These are phyloP conservation scores for Quercus dentata DNA, from an alignment of 306 rosid species.

Conservation along the genomic window DNA sequence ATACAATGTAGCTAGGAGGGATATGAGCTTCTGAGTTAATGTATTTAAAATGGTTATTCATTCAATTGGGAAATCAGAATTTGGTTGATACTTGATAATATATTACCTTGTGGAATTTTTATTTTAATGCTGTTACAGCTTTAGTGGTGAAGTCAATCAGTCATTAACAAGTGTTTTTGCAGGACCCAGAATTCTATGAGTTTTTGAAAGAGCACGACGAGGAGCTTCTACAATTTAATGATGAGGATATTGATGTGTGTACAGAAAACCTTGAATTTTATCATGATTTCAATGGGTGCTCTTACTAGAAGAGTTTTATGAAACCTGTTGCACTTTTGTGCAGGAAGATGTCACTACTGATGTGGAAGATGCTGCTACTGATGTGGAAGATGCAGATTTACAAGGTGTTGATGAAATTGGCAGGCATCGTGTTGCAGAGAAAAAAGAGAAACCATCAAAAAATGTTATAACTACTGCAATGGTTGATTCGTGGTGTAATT, in stretches of 20 bases:
- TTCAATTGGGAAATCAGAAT: background rate
- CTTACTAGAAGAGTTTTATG: background rate
- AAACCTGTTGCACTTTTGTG: constrained; percentile 22
- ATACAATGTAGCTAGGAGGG: background rate
- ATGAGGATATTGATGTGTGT: constrained; percentile 69
- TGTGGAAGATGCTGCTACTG: constrained; percentile 48
- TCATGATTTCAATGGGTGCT: background rate
- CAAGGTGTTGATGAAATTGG: constrained; percentile 32
- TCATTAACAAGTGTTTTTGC: constrained; percentile 27
- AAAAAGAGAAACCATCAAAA: constrained; percentile 36
- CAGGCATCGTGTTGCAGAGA: constrained; percentile 29
- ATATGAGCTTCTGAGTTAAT: background rate
- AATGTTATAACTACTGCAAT: constrained; percentile 61
- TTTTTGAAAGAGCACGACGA: constrained; percentile 74
- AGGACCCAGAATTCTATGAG: constrained; percentile 88
- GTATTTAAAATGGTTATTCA: background rate
- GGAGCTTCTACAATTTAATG: constrained; percentile 75
- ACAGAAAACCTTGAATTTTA: background rate
- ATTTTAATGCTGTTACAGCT: background rate
- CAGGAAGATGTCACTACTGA: constrained; percentile 62
- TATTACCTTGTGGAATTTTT: background rate
- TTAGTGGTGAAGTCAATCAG: constrained; percentile 21
- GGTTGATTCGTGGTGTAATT: constrained; percentile 81
- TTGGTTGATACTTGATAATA: constrained; percentile 4
- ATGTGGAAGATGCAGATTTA: constrained; percentile 44